Evolutionary conservation across 768 basidiomycete species (phyloP).

Genomic region (Boletus sp.): DNA sequence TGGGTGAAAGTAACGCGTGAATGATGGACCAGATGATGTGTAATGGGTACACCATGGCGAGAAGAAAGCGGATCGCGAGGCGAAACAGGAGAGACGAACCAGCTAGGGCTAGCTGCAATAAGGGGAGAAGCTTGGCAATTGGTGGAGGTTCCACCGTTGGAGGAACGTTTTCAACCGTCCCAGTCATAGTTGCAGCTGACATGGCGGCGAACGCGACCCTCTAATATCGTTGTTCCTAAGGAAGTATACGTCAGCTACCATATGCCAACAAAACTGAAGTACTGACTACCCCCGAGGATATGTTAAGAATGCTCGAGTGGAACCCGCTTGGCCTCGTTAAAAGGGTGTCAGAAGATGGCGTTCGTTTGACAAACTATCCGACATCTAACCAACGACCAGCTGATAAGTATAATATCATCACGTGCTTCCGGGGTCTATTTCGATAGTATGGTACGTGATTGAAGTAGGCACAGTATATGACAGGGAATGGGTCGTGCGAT

Average conservation of each 20-base stretch:
- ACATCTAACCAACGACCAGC: too few species aligned
- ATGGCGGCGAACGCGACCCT: conserved; percentile 3
- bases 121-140: conserved; percentile 23
- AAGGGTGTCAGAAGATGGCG: too few species aligned
- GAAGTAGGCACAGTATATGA: too few species aligned
- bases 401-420: neutral
- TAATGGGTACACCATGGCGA: conserved; percentile 18
- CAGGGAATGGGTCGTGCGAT: too few species aligned
- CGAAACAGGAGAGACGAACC: conserved; percentile 14
- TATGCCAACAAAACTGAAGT: neutral
- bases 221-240: neutral
- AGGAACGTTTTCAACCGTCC: neutral
- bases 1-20: conserved; percentile 46
- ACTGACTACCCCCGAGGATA: neutral
- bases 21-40: conserved; percentile 24
- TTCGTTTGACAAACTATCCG: neutral
- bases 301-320: neutral
- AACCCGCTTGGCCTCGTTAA: neutral
- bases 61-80: conserved; percentile 8
- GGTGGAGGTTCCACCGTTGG: conserved; percentile 17
- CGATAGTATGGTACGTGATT: too few species aligned
- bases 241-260: neutral
- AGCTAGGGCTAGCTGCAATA: conserved; percentile 10
- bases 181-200: conserved; percentile 2
- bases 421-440: too few species aligned